Evolutionary conservation across 2,329 filamentous ascomycete species (phyloP).

Genomic region (Pseudogymnoascus verrucosus): DNA sequence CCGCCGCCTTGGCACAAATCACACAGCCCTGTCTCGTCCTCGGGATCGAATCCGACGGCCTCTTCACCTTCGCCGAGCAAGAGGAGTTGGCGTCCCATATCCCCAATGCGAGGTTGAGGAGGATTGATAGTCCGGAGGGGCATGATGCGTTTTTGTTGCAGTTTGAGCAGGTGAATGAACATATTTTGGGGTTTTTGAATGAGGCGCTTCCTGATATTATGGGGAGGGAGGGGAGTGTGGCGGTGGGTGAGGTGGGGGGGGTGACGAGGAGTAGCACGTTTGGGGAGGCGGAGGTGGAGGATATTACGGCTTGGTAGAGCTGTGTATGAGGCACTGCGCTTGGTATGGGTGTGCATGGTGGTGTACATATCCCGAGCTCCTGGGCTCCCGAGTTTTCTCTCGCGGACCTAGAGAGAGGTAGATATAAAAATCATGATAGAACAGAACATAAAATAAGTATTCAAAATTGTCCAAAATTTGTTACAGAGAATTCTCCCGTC

Average conservation of each 20-base stretch:
- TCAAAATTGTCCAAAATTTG: background rate
- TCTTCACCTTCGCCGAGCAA: slow-evolving; percentile 97
- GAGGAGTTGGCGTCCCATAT: slow-evolving; percentile 81
- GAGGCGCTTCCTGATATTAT: slow-evolving; percentile 85
- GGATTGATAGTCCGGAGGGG: slow-evolving; percentile 88
- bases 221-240: slow-evolving; percentile 45
- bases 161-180: slow-evolving; percentile 91
- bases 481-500: background rate
- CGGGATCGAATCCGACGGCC: slow-evolving; percentile 88
- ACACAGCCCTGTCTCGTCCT: slow-evolving; percentile 85
- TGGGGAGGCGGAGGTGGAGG: slow-evolving; percentile 90
- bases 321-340: background rate
- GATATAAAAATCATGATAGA: background rate
- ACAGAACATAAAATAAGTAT: background rate
- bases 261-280: slow-evolving; percentile 85
- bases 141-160: slow-evolving; percentile 95
- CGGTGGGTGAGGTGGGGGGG: slow-evolving; percentile 42
- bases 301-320: slow-evolving; percentile 83
- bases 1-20: slow-evolving; percentile 70
- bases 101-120: slow-evolving; percentile 66
- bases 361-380: background rate
- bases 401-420: background rate
- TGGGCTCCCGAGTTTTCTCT: background rate
- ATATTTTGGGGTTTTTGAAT: slow-evolving; percentile 75
- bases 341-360: background rate